phyloP scores from a whole-genome alignment of 768 basidiomycete species.

The Cystofilobasidium macerans region DNA sequence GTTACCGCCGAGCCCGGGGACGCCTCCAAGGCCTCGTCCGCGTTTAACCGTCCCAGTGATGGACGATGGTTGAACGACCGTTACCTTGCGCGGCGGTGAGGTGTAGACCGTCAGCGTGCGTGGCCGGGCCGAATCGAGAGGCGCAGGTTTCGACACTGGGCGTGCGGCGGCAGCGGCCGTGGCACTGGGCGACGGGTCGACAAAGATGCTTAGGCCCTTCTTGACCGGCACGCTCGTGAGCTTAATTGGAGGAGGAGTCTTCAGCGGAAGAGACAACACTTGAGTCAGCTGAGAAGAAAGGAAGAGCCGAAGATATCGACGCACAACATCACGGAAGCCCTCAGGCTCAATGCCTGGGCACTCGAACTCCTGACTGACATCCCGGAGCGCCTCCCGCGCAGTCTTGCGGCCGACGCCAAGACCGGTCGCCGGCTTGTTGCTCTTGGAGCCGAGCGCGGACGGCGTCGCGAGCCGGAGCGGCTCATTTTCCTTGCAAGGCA shows the following conservation, averaged over 20 bases:
- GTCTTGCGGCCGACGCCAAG: background rate
- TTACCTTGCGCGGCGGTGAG: constrained; percentile 1
- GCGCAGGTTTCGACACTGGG: background rate
- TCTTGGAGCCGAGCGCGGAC: background rate
- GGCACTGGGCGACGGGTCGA: background rate
- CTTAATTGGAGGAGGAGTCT: too few relatives aligned
- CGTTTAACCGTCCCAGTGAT: constrained; percentile 3
- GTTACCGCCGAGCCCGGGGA: background rate
- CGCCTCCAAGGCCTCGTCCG: background rate
- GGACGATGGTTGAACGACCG: background rate
- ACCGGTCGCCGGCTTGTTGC: background rate
- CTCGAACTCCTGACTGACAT: constrained; percentile 22
- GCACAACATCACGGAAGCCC: constrained; percentile 13
- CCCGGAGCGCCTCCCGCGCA: constrained; percentile 10
- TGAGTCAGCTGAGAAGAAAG: background rate
- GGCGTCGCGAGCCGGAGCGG: background rate
- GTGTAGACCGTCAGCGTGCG: background rate
- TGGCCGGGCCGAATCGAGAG: background rate
- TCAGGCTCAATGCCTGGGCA: constrained; percentile 7
- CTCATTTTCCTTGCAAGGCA: background rate
- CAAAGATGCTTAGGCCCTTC: background rate
- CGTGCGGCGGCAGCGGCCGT: background rate
- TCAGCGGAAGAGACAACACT: too few relatives aligned
- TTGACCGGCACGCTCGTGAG: too few relatives aligned
- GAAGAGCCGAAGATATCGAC: background rate